Evolutionary conservation across 345 rosid species (phyloP).

Genomic region (Ceriops zippeliana): DNA sequence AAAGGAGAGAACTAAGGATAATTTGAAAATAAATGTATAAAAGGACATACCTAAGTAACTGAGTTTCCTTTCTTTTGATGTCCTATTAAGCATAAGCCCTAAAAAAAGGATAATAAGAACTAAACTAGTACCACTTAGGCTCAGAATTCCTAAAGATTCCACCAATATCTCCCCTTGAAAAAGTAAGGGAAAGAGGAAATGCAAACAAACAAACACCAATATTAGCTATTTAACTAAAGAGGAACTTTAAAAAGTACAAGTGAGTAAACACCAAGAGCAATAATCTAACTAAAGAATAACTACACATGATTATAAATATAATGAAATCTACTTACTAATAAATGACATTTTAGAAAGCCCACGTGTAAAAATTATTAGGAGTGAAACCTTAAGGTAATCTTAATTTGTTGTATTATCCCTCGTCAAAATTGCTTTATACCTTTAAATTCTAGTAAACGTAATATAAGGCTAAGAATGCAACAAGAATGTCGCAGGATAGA

Average conservation of each 20-base stretch:
- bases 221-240: neutral
- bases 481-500: too few species aligned
- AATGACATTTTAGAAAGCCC: conserved; percentile 83
- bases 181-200: conserved; percentile 10
- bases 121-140: conserved; percentile 94
- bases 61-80: conserved; percentile 94
- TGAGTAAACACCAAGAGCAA: too few species aligned
- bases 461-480: too few species aligned
- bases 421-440: conserved; percentile 94
- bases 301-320: neutral
- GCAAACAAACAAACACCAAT: neutral
- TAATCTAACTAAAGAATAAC: too few species aligned
- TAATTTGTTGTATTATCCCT: conserved; percentile 95
- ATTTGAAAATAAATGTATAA: neutral
- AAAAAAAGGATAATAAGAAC: conserved; percentile 97
- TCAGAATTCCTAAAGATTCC: conserved; percentile 98
- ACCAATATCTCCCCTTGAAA: conserved; percentile 92
- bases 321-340: conserved; percentile 46
- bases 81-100: conserved; percentile 98
- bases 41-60: conserved; percentile 76
- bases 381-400: conserved; percentile 94
- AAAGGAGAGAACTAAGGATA: neutral
- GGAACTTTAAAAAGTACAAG: neutral
- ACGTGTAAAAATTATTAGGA: conserved; percentile 88
- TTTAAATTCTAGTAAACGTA: conserved; percentile 82